Evolutionary conservation across 2,329 filamentous ascomycete genomes (phyloP), one percentile per base, ranked within the genome.

Genomic region (Penicillium griseofulvum): DNA sequence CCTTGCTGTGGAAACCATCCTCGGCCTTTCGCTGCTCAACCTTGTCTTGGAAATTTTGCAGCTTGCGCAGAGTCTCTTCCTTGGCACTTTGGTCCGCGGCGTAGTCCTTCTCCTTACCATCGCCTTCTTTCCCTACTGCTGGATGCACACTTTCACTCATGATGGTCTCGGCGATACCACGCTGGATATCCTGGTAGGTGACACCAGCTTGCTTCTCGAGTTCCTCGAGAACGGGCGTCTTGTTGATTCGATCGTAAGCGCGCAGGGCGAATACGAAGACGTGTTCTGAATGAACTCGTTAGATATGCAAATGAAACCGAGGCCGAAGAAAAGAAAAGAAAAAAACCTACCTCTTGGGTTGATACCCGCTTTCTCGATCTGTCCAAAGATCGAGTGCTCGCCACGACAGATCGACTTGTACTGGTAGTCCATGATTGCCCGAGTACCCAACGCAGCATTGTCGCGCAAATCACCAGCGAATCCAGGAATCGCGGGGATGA

Each of bases 341-440:
- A 46, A 38, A 33, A 33, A 41, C 62, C 57, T 63, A 74, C 74
- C 57, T 56, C 67, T 83, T 0, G 92, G 91, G 64, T 97, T 86
- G 1, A 94, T 83, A 1, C 89, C 91, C 59, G 89, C 80, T 7
- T 83, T 84, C 54, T 80, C 79, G 55, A 97, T 85, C 68, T 89
- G 87, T 37, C 84, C 91, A 65, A 89, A 94, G 49, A 99, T 97
- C 5, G 91, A 96, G 69, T 97, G 81, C 60, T 95, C 88, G 6
- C 94, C 94, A 42, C 94, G 87, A 68, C 88, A 90, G 62, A 99
- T 96, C 0, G 91, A 96, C 75, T 95, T 96, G 80, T 94, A 99
- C 71, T 97, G 94, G 68, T 96, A 97, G 71, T 97, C 92, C 91
- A 99, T 97, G 67, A 97, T 99, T 11, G 92, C 93, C 46, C 91